phyloP scores from a whole-genome alignment of 352 stramenopile species.

The Pythium angustatum region DNA sequence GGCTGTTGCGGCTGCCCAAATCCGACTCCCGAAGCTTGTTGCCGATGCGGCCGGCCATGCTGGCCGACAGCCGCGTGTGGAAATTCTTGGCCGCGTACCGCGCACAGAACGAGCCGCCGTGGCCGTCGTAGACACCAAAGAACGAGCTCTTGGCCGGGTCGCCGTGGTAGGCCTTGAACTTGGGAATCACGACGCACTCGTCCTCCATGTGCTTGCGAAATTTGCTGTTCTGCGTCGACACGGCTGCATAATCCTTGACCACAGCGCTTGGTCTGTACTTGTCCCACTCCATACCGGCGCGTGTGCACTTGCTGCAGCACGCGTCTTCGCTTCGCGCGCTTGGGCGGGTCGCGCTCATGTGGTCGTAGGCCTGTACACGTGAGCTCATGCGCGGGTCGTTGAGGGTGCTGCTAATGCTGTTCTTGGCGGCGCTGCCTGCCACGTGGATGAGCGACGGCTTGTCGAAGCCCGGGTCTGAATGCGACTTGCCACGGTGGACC shows the following conservation, averaged over 20 bases:
- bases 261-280: conserved; percentile 45
- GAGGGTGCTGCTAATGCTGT: not conserved
- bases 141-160: conserved; percentile 72
- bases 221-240: conserved; percentile 80
- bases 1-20: conserved; percentile 43
- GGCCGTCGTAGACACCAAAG: conserved; percentile 84
- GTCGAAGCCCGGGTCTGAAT: conserved; percentile 16
- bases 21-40: conserved; percentile 38
- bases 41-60: conserved; percentile 44
- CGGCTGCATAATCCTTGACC: conserved; percentile 66
- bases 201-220: conserved; percentile 86
- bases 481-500: conserved; percentile 15
- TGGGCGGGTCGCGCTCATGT: not conserved
- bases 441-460: conserved; percentile 6
- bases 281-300: conserved; percentile 32
- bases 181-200: conserved; percentile 75
- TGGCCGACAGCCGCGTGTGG: conserved; percentile 50
- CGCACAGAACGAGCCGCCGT: conserved; percentile 77
- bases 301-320: conserved; percentile 20
- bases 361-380: conserved; percentile 12
- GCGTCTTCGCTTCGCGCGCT: not conserved
- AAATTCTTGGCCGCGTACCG: conserved; percentile 79
- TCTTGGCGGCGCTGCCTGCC: not conserved
- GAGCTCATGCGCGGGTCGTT: conserved; percentile 7
- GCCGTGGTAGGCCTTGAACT: conserved; percentile 55